phyloP scores from a whole-genome alignment of 177 flowering plant genomes.

The Vitis hybrid region DNA sequence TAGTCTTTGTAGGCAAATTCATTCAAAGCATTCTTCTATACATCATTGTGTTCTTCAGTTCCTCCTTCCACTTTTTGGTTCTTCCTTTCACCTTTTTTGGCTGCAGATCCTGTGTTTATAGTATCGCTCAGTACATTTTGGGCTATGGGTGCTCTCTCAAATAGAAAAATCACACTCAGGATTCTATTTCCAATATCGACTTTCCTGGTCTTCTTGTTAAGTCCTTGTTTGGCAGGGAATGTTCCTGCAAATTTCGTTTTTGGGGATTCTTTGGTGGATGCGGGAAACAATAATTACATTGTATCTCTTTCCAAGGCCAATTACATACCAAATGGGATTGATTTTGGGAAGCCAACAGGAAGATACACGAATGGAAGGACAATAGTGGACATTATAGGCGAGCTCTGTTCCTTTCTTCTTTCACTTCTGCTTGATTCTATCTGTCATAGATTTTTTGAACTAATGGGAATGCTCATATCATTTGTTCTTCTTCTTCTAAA shows the following conservation, averaged over 20 bases:
- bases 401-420: constrained; percentile 13
- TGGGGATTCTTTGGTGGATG: constrained; percentile 86
- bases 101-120: no score
- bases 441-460: background rate
- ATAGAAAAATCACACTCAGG: background rate
- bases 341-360: constrained; percentile 77
- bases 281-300: constrained; percentile 81
- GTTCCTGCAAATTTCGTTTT: constrained; percentile 59
- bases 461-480: background rate
- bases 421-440: background rate
- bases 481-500: background rate
- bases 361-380: constrained; percentile 86
- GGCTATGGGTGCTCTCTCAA: constrained; percentile 9
- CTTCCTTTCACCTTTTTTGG: no score
- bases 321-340: constrained; percentile 70
- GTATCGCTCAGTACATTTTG: no score
- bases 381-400: constrained; percentile 68
- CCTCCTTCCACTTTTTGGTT: no score
- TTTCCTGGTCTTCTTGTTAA: constrained; percentile 3
- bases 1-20: no score
- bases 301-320: constrained; percentile 61
- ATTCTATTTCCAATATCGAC: background rate
- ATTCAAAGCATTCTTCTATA: no score
- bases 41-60: no score
- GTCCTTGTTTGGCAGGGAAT: constrained; percentile 20